Evolutionary conservation across 2,329 filamentous ascomycete genomes (phyloP).

Genomic region (Capronia americana): DNA sequence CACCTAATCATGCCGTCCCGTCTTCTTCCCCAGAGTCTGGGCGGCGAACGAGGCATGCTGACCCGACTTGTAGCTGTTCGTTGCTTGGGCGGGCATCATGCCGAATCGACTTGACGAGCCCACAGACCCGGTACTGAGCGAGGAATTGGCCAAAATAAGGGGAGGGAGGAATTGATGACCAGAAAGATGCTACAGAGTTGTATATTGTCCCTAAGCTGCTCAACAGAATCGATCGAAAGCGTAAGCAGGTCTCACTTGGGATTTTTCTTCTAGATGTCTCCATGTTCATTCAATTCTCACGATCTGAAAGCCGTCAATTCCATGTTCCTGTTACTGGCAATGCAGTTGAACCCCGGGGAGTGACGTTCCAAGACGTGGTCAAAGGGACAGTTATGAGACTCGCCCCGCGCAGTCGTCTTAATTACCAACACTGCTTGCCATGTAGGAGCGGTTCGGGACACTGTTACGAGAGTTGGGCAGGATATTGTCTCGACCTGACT

Average conservation of each 20-base stretch:
- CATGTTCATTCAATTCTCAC: neutral
- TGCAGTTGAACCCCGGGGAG: neutral
- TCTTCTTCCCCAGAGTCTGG: neutral
- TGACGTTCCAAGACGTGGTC: neutral
- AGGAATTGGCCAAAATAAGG: neutral
- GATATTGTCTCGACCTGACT: neutral
- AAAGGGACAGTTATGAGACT: neutral
- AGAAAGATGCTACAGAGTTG: neutral
- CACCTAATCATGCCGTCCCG: neutral
- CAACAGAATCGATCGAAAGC: neutral
- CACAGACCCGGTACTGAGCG: too few species aligned
- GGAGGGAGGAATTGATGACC: neutral
- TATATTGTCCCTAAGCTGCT: neutral
- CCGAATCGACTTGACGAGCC: too few species aligned
- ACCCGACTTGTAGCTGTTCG: neutral
- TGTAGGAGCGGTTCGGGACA: neutral
- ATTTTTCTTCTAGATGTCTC: neutral
- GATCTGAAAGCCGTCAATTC: neutral
- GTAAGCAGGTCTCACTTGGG: neutral
- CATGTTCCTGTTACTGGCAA: neutral
- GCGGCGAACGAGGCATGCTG: neutral
- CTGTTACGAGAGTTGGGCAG: neutral
- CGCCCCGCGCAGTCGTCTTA: neutral
- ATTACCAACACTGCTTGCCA: neutral
- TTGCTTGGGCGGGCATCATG: neutral